Evolutionary conservation across 345 rosid genomes (phyloP), one percentile per base, ranked within the genome.

Genomic region (Clarkia xantiana): DNA sequence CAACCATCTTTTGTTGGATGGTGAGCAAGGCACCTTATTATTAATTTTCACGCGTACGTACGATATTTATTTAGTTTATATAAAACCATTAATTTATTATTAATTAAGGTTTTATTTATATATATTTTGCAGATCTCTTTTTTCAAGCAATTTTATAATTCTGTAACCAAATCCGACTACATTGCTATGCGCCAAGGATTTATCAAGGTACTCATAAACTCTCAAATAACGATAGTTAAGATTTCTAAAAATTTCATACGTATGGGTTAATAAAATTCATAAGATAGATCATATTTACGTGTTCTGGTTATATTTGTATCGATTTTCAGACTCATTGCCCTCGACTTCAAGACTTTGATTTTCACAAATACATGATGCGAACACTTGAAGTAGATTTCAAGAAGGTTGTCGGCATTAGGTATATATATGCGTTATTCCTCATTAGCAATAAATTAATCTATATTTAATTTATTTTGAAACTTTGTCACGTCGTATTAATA

Each of bases 141-240:
- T 74, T 71, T 73, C 86, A 85, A 76, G 52, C 97, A 90, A 72
- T 85, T 89, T 59, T 71, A 79, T 51, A 74, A 72, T 45, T 82
- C 87, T n/a, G 75, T 89, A 19, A 80, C 84, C 50, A 74, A 77
- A 59, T 77, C 95, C 18, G 95, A 90, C 52, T 82, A 82, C 68
- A 42, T 80, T 43, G 63, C 77, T 17, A 68, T 90, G 49, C 75
- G 97, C 51, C 59, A 79, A 3, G 94, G 94, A 64, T 89, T 89
- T 60, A 72, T 82, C 59, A 62, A 7, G 75, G 97, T 80, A 16
- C 6, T n/a, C n/a, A n/a, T n/a, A n/a, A n/a, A n/a, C n/a, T n/a
- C n/a, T n/a, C n/a, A n/a, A n/a, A n/a, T n/a, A n/a, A n/a, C n/a
- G n/a, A n/a, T n/a, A n/a, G n/a, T n/a, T n/a, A n/a, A 67, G 67